A percentile compares a stretch with the other conserved stretches of the same genome.
Evolutionary conservation across 306 rosid genomes (phyloP).

Genomic region (Gleditsia sinensis): DNA sequence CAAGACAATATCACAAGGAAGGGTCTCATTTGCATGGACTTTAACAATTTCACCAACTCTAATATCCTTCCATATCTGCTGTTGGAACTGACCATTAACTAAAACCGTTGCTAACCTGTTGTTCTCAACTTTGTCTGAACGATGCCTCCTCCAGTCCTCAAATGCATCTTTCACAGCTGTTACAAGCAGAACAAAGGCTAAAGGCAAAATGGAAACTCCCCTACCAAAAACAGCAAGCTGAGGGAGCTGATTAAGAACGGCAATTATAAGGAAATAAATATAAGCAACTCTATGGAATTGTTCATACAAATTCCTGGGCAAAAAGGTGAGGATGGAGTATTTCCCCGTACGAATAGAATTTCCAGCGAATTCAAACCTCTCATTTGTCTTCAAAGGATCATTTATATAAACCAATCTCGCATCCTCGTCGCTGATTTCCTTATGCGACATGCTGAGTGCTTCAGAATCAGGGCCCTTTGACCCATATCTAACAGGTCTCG

Average conservation of each 20-base stretch:
- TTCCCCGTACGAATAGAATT: conserved; percentile 72
- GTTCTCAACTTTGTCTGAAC: conserved; percentile 83
- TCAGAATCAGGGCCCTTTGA: conserved; percentile 78
- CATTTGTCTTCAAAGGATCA: conserved; percentile 67
- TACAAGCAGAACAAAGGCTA: conserved; percentile 81
- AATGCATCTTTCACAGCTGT: conserved; percentile 90
- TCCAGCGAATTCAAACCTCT: conserved; percentile 64
- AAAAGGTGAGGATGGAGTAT: conserved; percentile 71
- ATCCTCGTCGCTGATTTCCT: conserved; percentile 86
- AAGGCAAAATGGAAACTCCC: conserved; percentile 75
- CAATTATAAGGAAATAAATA: conserved; percentile 80
- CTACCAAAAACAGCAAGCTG: conserved; percentile 94
- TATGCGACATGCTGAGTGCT: conserved; percentile 64
- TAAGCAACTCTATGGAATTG: conserved; percentile 98
- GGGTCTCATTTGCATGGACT: conserved; percentile 59
- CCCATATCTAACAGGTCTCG: conserved; percentile 68
- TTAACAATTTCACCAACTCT: conserved; percentile 82
- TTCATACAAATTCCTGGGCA: conserved; percentile 89
- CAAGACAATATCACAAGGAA: conserved; percentile 94
- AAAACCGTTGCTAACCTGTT: conserved; percentile 73
- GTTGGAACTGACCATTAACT: conserved; percentile 54
- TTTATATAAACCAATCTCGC: conserved; percentile 69
- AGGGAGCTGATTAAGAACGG: conserved; percentile 91
- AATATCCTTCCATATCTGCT: conserved; percentile 73
- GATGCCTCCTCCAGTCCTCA: conserved; percentile 90